A percentile compares a stretch with the other conserved stretches of the same genome.
These are phyloP conservation scores for Paralagenidium karlingii DNA, from an alignment of 352 stramenopile genomes.

Conservation along the genomic window DNA sequence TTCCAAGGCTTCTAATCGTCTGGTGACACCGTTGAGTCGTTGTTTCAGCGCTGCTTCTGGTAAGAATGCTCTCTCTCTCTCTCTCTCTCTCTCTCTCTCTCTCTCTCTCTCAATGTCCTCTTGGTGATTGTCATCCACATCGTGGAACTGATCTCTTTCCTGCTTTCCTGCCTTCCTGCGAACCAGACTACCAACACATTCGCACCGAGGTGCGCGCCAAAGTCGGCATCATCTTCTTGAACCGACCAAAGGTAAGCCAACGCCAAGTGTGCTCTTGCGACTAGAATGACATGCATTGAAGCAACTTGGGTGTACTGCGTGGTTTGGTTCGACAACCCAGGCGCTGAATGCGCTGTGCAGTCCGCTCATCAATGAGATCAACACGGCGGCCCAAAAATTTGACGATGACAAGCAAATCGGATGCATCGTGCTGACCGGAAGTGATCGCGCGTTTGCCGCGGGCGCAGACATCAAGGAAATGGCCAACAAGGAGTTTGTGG, in stretches of 20 bases:
- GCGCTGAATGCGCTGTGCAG: slow-evolving; percentile 96
- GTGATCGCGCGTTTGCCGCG: slow-evolving; percentile 93
- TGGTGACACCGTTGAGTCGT: no score
- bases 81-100: no score
- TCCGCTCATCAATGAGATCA: slow-evolving; percentile 91
- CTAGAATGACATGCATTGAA: neutral
- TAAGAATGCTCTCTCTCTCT: no score
- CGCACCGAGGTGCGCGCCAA: slow-evolving; percentile 75
- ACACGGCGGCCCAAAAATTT: slow-evolving; percentile 86
- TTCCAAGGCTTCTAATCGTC: no score
- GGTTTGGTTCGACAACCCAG: slow-evolving; percentile 9
- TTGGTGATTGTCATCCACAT: neutral
- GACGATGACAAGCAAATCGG: slow-evolving; percentile 89
- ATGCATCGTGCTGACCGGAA: slow-evolving; percentile 95
- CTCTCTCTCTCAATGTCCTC: neutral
- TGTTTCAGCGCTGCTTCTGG: no score
- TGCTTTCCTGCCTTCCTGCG: no score
- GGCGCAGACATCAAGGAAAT: slow-evolving; percentile 97
- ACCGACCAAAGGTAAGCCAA: slow-evolving; percentile 86
- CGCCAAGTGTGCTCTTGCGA: neutral
- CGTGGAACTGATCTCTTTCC: neutral
- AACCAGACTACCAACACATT: slow-evolving; percentile 83
- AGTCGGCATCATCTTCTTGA: slow-evolving; percentile 92
- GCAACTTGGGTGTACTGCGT: neutral
- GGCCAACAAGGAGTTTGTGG: slow-evolving; percentile 86